phyloP scores from a whole-genome alignment of 148 eudicot species.

The Dysphania ambrosioides region DNA sequence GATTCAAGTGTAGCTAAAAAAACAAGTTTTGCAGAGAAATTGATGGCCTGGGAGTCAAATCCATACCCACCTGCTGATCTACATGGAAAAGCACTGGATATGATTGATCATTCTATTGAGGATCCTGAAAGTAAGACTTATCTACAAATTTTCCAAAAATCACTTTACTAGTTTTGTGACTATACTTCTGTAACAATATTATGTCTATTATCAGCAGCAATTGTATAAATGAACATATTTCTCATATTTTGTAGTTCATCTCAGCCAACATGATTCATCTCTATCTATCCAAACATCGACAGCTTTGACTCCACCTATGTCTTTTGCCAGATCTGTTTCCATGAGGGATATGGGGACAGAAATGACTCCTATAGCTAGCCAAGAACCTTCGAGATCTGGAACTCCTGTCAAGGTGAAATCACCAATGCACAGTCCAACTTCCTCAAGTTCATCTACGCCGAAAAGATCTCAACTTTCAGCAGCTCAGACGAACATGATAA shows the following conservation, averaged over 20 bases:
- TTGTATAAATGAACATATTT: not conserved
- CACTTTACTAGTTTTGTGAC: not conserved
- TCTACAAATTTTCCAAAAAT: not conserved
- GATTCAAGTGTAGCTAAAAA: conserved; percentile 41
- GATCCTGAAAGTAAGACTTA: conserved; percentile 44
- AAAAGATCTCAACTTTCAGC: conserved; percentile 35
- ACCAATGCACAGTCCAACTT: conserved; percentile 50
- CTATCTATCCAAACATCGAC: conserved; percentile 35
- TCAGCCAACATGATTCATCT: conserved; percentile 44
- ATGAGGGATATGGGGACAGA: conserved; percentile 89
- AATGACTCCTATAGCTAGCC: conserved; percentile 79
- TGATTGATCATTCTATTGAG: conserved; percentile 41
- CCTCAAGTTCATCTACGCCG: conserved; percentile 56
- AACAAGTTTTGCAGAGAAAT: conserved; percentile 30
- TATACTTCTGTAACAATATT: not conserved
- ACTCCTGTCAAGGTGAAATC: conserved; percentile 76
- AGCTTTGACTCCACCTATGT: conserved; percentile 39
- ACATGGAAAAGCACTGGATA: conserved; percentile 34
- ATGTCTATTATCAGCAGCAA: not conserved
- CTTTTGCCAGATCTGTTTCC: conserved; percentile 66
- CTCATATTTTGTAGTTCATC: conserved; percentile 45
- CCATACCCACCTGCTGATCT: conserved; percentile 34
- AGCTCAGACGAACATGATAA: conserved; percentile 27
- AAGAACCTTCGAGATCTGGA: conserved; percentile 81
- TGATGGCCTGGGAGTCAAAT: conserved; percentile 47